Evolutionary conservation across 345 rosid species (phyloP).

Genomic region (Durio zibethinus): DNA sequence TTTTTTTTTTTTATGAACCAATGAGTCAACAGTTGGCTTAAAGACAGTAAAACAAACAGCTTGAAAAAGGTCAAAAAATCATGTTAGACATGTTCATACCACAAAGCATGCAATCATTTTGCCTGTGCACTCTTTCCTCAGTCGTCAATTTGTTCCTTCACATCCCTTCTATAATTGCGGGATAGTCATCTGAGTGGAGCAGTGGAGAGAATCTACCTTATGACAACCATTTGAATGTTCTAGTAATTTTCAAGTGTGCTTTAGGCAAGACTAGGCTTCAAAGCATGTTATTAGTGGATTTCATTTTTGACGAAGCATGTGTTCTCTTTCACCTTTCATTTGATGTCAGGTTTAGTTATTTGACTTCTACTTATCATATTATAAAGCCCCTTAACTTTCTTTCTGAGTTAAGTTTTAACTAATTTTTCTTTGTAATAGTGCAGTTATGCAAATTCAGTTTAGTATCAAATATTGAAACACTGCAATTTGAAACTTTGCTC

Average conservation of each 20-base stretch:
- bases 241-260: neutral
- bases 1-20: neutral
- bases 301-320: neutral
- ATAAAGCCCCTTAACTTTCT: neutral
- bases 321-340: neutral
- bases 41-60: neutral
- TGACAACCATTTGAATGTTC: neutral
- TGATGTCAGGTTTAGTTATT: neutral
- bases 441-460: neutral
- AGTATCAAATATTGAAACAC: neutral
- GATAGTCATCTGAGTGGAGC: neutral
- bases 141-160: neutral
- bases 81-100: neutral
- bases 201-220: conserved; percentile 1
- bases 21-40: neutral
- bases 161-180: neutral
- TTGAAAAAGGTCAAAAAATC: neutral
- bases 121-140: neutral
- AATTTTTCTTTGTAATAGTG: no score
- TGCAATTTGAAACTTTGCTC: neutral
- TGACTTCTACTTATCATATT: neutral
- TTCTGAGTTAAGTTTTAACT: neutral
- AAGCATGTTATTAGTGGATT: neutral
- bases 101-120: neutral
- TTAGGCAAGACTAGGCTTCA: neutral